Conservation (phyloP, 179 eudicot genomes). For the Amaranthus tricolor region DNA sequence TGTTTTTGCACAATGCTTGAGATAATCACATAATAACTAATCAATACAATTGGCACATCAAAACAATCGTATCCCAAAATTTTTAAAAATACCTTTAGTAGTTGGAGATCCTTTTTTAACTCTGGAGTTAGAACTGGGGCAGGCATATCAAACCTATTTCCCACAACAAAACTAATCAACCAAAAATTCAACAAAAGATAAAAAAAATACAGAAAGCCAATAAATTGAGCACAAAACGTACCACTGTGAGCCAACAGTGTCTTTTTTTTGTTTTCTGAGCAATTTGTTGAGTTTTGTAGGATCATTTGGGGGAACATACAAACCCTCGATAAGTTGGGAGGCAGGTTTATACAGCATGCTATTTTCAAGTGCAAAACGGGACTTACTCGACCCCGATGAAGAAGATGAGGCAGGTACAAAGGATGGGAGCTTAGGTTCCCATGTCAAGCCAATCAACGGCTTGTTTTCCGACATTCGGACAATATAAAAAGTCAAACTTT, state of each 20-base stretch:
- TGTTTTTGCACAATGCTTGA: not conserved
- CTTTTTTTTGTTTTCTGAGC: conserved; percentile 64
- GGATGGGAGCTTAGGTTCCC: conserved; percentile 69
- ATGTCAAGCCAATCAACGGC: conserved; percentile 57
- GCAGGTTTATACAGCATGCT: conserved; percentile 39
- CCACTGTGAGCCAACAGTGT: conserved; percentile 76
- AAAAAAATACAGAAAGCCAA: not conserved
- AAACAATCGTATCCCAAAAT: not conserved
- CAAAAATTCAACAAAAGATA: not conserved
- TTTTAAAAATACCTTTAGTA: conserved; percentile 54
- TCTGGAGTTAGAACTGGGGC: conserved; percentile 79
- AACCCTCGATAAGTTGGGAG: conserved; percentile 72
- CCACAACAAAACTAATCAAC: conserved; percentile 20
- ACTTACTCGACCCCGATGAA: conserved; percentile 8
- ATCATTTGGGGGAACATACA: conserved; percentile 73
- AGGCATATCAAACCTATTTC: conserved; percentile 87
- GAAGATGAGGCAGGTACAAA: conserved; percentile 27
- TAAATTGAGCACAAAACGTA: conserved; percentile 15
- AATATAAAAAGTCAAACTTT: not conserved
- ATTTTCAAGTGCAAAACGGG: conserved; percentile 18
- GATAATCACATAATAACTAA: not conserved
- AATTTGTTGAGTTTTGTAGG: conserved; percentile 68
- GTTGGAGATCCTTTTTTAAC: conserved; percentile 77
- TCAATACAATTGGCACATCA: not conserved
- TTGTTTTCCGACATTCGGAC: conserved; percentile 36